phyloP scores from a whole-genome alignment of 805 yeast genomes.

The Pichia gijzeniarum region DNA sequence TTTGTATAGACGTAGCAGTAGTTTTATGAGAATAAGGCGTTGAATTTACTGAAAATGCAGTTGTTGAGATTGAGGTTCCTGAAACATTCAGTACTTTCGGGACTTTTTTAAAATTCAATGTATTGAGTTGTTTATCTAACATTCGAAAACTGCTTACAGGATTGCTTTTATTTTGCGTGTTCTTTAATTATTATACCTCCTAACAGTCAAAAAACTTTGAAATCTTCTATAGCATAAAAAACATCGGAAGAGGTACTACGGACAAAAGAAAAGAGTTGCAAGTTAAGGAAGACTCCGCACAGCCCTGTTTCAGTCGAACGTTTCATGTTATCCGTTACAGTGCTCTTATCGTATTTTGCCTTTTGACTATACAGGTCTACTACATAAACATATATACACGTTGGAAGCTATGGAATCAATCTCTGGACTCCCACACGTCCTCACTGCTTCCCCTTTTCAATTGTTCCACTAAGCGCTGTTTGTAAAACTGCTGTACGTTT shows the following conservation, averaged over 20 bases:
- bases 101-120: conserved; percentile 5
- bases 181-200: no score
- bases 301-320: conserved; percentile 1
- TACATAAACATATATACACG: no score
- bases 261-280: not conserved
- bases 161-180: no score
- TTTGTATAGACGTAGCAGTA: not conserved
- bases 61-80: conserved; percentile 5
- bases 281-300: not conserved
- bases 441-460: conserved; percentile 70
- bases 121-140: not conserved
- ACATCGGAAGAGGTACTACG: no score
- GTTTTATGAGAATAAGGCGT: conserved; percentile 8
- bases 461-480: conserved; percentile 52
- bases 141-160: no score
- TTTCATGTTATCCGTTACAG: no score
- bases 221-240: no score
- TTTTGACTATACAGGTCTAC: no score
- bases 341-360: no score
- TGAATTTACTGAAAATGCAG: not conserved
- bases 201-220: no score
- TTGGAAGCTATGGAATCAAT: not conserved
- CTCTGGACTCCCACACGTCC: conserved; percentile 64
- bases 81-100: conserved; percentile 7
- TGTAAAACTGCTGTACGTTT: conserved; percentile 65